Evolutionary conservation across 2,329 filamentous ascomycete species (phyloP), one percentile per base, ranked within the genome.

Genomic region (Gremmenia infestans): DNA sequence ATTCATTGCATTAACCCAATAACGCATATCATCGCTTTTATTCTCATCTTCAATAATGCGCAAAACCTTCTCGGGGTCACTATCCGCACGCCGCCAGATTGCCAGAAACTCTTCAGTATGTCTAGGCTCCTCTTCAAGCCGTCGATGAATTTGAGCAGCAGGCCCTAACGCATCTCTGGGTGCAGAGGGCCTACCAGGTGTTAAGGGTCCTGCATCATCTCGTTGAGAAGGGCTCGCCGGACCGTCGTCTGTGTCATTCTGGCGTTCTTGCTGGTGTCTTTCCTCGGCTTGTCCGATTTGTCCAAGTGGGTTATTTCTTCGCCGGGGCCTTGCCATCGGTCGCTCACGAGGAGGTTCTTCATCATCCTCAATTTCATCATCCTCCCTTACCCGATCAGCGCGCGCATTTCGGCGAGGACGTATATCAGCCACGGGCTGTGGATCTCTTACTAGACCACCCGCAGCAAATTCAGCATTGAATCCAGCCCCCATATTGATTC

Each of bases 401-500:
- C 28, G 47, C 50, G 56, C 50, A 36, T 54, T 55, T 39, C 49
- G 39, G 42, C 45, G 12, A 36, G 35, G 45, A 25, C 57, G 48
- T 54, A 52, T 49, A 45, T 61, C 56, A 28, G 54, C 48, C 5
- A 55, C 52, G 19, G 48, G 60, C 50, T 61, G 54, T 19, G 52
- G 58, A 23, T 65, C 58, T 54, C 61, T 52, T 11, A 59, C 54
- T 45, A 57, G 61, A 6, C 76, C 76, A n/a, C 73, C 72, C 7
- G 76, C 80, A 11, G 80, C 83, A 67, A 85, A 81, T 3, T 81
- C 82, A 8, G 81, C 66, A 72, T 76, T 58, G 71, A 77, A 66
- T 70, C 74, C 61, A 72, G 66, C 86, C 0, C 85, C 87, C 76
- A 94, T 86, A 66, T 96, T 95, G 63, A 94, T 87, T 61, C 92